Conservation (phyloP, 192 early-diverging fungal genomes). For the Lobosporangium transversale region DNA sequence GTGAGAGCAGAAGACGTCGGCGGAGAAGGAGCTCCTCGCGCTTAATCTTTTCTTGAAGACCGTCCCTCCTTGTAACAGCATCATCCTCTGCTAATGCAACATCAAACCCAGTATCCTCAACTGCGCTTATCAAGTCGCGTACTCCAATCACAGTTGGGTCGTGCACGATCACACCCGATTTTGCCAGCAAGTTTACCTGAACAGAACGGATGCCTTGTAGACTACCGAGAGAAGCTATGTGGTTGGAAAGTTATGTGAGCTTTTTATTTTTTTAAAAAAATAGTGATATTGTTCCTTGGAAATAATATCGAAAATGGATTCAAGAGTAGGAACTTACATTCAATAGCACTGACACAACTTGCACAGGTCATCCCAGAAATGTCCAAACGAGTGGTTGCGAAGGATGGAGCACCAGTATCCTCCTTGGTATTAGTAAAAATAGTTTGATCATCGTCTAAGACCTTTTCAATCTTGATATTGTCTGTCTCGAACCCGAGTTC, state of each 20-base stretch:
- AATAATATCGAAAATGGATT: no score
- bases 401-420: background rate
- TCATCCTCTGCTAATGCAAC: slow-evolving; percentile 54
- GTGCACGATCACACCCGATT: slow-evolving; percentile 61
- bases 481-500: slow-evolving; percentile 57
- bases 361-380: slow-evolving; percentile 89
- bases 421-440: background rate
- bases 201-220: slow-evolving; percentile 57
- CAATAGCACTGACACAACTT: slow-evolving; percentile 83
- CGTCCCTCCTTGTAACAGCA: slow-evolving; percentile 39
- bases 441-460: slow-evolving; percentile 11
- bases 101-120: slow-evolving; percentile 70
- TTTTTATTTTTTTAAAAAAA: no score
- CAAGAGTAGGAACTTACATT: slow-evolving; percentile 61
- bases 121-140: slow-evolving; percentile 66
- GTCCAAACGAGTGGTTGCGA: slow-evolving; percentile 36
- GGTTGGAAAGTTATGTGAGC: background rate
- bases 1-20: slow-evolving; percentile 57
- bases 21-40: slow-evolving; percentile 48
- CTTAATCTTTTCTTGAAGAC: slow-evolving; percentile 58
- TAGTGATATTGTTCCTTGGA: background rate
- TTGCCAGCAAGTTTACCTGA: slow-evolving; percentile 63
- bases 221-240: slow-evolving; percentile 39
- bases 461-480: slow-evolving; percentile 47
- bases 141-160: slow-evolving; percentile 64